phyloP scores from a whole-genome alignment of 2,329 filamentous ascomycete species.

The Fusarium neocosmosporiellum region DNA sequence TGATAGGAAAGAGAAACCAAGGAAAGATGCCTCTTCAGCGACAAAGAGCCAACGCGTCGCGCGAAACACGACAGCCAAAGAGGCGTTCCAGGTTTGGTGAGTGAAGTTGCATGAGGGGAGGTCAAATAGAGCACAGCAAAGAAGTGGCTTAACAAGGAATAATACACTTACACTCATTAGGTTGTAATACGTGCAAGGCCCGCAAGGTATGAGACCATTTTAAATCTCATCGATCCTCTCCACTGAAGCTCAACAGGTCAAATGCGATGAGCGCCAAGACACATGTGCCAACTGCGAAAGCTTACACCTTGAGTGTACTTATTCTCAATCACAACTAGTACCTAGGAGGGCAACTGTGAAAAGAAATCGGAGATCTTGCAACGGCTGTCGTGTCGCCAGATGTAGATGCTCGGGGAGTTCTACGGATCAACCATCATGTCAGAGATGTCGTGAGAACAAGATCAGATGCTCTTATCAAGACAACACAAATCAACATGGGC shows the following conservation, averaged over 20 bases:
- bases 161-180: background rate
- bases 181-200: background rate
- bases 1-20: background rate
- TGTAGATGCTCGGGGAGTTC: slow-evolving; percentile 1
- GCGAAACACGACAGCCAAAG: background rate
- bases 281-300: slow-evolving; percentile 26
- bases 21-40: background rate
- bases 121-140: too few relatives aligned
- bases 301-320: slow-evolving; percentile 17
- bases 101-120: background rate
- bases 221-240: background rate
- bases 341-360: background rate
- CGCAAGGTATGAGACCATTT: background rate
- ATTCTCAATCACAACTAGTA: background rate
- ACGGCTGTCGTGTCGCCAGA: slow-evolving; percentile 2
- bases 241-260: slow-evolving; percentile 13
- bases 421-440: background rate
- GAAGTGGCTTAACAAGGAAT: background rate
- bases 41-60: background rate
- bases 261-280: slow-evolving; percentile 31
- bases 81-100: background rate
- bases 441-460: slow-evolving; percentile 6
- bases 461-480: slow-evolving; percentile 9
- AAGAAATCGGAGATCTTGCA: slow-evolving; percentile 8
- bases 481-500: background rate